Evolutionary conservation across 352 stramenopile genomes (phyloP), one percentile per base, ranked within the genome.

Genomic region (Globisporangium echinulatum): DNA sequence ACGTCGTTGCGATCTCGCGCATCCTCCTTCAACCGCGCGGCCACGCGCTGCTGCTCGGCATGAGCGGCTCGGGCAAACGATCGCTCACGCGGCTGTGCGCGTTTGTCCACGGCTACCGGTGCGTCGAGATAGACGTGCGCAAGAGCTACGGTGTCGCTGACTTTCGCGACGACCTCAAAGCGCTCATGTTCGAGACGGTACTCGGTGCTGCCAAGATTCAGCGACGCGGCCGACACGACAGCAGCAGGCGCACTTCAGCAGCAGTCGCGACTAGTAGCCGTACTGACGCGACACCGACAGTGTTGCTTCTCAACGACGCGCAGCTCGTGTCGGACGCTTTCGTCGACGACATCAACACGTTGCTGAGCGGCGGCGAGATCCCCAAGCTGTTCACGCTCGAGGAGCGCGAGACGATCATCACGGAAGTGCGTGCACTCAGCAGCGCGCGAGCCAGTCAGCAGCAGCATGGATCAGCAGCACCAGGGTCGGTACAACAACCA

Each of bases 141-240:
- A 96, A 96, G 56, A 81, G 80, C n/a, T 96, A 93, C 52, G 66
- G 83, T 1, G 49, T 94, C 4, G n/a, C 53, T 1, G 89, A 97
- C 49, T 97, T 97, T 59, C 73, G 87, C 46, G 89, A 97, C 17
- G 85, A 94, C 42, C 58, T 97, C 1, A 97, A 96, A 65, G 17
- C 44, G 0, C 66, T 77, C 56, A 90, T 87, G 77, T 56, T 72
- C 15, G 49, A 69, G 2, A 69, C 66, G 13, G 79, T 78, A 1
- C 59, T 87, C 36, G 79, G 46, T 9, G 46, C 11, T 25, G 19
- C 14, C 15, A 13, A 8, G 40, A 13, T 13, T 8, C 40, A 13
- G 7, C 40, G 40, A 8, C 7, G 40, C 3, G 11, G 40, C 40
- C 7, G 7, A 13, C 40, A 11, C 19, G 42, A 14, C 13, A 46